Evolutionary conservation across 768 basidiomycete genomes (phyloP), one percentile per base, ranked within the genome.

Genomic region (Daedaleopsis nitida): DNA sequence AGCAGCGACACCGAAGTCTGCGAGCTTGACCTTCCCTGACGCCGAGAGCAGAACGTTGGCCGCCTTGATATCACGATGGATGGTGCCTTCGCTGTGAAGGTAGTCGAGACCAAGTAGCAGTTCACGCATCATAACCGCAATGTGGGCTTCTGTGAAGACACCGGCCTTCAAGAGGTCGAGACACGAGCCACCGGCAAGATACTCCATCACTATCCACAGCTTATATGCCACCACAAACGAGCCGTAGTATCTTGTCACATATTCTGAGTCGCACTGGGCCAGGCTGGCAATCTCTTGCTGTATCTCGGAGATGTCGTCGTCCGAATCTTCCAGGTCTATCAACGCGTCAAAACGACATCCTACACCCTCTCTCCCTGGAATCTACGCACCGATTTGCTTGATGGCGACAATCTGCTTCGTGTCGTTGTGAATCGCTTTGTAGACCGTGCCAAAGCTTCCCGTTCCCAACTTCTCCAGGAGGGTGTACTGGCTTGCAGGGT

Each of bases 181-280:
- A 76, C 97, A 98, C 27, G 95, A 97, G n/a, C 97, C 97, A 45
- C 97, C 97, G 0, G 94, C 95, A 56, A 98, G 88, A 76, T 94
- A 99, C 75, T 99, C 97, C 97, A 99, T 98, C 69, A 99, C 79
- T 71, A 99, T 99, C 97, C 97, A 99, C 23, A 99, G 81, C 75
- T 98, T 96, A 81, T 96, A 98, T 38, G 91, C 87, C 65, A 94
- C 88, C 56, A 99, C 94, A 74, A 99, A 99, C 51, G 94, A 95
- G 48, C 94, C 96, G 69, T 97, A 98, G 74, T 98, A 98, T 49
- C 90, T 83, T 44, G 97, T 98, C 55, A 99, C 93, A 74, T 93
- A 94, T 77, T 95, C 94, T 5, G 96, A 98, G 73, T 96, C 94
- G 77, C 95, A 96, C 67, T 92, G 92, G 1, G 95, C 93, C 32